Evolutionary conservation across 768 basidiomycete genomes (phyloP), one percentile per base, ranked within the genome.

Genomic region (Lactifluus subvellereus): DNA sequence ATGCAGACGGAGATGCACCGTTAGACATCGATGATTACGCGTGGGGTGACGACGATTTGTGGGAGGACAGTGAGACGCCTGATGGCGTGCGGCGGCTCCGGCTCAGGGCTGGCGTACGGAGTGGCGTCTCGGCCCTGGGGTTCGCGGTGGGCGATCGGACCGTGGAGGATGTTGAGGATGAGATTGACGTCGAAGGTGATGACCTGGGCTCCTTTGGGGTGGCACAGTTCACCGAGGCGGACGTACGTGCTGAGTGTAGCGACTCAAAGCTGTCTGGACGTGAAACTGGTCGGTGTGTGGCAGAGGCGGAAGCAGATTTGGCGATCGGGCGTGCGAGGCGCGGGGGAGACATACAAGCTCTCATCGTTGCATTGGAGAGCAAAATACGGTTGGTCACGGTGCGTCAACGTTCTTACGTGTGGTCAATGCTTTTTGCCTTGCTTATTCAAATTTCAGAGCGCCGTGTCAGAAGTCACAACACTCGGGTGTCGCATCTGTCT

Each of bases 161-260:
- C n/a, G 77, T 80, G 18, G 75, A 79, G 62, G 89, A 91, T 62
- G 79, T 88, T 2, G 91, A 93, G 35, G 89, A 88, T 18, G 90
- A 91, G 51, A 78, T 92, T 10, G 91, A 93, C 61, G 77, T 91
- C 10, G 90, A 91, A 60, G 89, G 90, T 3, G 88, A 88, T 59
- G 89, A 90, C 69, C 79, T 84, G 59, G 80, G 71, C 3, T 68
- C 79, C 1, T 93, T 84, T 69, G 90, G 90, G 1, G 80, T 82
- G 18, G 78, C 81, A 0, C 91, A 93, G 69, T 93, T 93, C 71
- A 86, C 84, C 10, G 89, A 91, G 71, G 78, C 78, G 3, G 90
- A 92, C 68, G 76, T 91, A 38, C 73, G 88, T 54, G 55, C 60
- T 52, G 59, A 53, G 20, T 27, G 10, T 22, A 6, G 56, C 20